phyloP scores from a whole-genome alignment of 1,284 basidiomycete species.

The Cutaneotrichosporon cutaneum region DNA sequence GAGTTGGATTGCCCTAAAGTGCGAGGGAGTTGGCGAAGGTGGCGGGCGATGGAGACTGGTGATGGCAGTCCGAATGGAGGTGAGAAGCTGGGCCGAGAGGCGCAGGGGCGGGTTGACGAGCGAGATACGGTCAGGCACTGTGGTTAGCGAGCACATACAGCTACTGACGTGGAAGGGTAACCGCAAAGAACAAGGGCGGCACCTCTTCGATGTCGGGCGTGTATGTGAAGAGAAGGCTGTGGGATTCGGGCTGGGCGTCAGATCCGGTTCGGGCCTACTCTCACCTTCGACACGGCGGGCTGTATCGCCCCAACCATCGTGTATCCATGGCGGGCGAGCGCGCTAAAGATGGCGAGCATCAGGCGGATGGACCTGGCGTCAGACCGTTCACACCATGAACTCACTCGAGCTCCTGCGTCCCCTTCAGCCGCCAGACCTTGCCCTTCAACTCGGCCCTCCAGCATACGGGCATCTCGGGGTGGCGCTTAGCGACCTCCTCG shows the following conservation, averaged over 20 bases:
- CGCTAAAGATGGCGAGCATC: constrained; percentile 36
- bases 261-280: background rate
- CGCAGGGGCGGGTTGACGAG: constrained; percentile 42
- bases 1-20: constrained; percentile 35
- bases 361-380: constrained; percentile 38
- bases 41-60: constrained; percentile 10
- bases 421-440: constrained; percentile 43
- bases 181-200: constrained; percentile 45
- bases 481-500: constrained; percentile 18
- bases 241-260: constrained; percentile 36
- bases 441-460: constrained; percentile 40
- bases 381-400: constrained; percentile 16
- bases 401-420: constrained; percentile 45
- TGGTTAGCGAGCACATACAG: background rate
- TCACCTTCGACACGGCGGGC: constrained; percentile 36
- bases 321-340: constrained; percentile 42
- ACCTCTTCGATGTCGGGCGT: constrained; percentile 15
- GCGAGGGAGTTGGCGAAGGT: constrained; percentile 11
- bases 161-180: constrained; percentile 44
- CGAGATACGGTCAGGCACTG: constrained; percentile 48
- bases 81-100: constrained; percentile 34
- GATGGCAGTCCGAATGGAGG: constrained; percentile 40
- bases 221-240: constrained; percentile 42
- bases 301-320: constrained; percentile 31
- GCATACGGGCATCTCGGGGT: constrained; percentile 13